Evolutionary conservation across 352 stramenopile genomes (phyloP).

Genomic region (Pythium grandisporangium): DNA sequence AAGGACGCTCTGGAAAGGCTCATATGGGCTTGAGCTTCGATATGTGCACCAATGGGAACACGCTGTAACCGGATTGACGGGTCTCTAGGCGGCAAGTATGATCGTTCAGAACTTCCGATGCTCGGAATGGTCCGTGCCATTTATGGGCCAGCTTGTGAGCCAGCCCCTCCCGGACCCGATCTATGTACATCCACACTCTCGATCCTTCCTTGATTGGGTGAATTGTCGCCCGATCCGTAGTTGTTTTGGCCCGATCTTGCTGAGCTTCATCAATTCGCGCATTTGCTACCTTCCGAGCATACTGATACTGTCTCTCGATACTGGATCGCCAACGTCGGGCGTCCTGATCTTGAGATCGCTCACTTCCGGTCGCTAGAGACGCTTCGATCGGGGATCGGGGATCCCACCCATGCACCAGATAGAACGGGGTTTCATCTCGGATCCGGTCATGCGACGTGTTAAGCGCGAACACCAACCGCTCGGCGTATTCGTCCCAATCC

Average conservation of each 20-base stretch:
- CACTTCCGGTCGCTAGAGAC: neutral
- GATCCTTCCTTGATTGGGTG: neutral
- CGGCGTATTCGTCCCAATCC: slow-evolving; percentile 14
- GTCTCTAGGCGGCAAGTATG: neutral
- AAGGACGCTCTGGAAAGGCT: neutral
- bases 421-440: neutral
- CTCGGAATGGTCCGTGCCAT: slow-evolving; percentile 1
- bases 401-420: neutral
- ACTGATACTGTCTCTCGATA: neutral
- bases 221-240: neutral
- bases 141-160: slow-evolving; percentile 1
- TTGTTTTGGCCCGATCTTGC: neutral
- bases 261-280: neutral
- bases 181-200: neutral
- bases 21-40: neutral
- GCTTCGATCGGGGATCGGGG: neutral
- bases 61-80: neutral
- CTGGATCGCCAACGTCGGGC: neutral
- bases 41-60: neutral
- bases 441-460: neutral
- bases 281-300: neutral
- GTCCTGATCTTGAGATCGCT: neutral
- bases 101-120: neutral
- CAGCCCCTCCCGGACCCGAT: neutral
- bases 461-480: slow-evolving; percentile 2